phyloP scores from a whole-genome alignment of 306 rosid genomes.

The Quercus cerris region DNA sequence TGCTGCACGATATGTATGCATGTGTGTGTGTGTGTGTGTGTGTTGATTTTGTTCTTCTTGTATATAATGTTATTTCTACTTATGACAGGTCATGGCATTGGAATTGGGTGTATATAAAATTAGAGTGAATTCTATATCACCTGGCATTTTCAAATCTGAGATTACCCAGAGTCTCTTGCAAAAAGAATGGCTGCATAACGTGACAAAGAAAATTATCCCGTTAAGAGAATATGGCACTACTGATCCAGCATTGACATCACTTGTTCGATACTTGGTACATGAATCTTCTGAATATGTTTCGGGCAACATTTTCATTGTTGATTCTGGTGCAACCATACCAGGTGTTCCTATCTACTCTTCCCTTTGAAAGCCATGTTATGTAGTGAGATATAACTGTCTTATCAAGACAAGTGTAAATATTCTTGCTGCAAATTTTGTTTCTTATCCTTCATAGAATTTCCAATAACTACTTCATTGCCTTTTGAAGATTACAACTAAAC shows the following conservation, averaged over 20 bases:
- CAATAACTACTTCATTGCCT: too few species aligned
- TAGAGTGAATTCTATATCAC: constrained; percentile 73
- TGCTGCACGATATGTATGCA: too few species aligned
- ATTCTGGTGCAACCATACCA: constrained; percentile 58
- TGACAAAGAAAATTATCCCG: constrained; percentile 53
- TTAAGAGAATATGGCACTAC: constrained; percentile 46
- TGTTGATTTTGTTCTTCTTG: too few species aligned
- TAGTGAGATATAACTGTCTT: too few species aligned
- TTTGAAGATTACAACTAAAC: too few species aligned
- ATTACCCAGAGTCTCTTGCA: constrained; percentile 57
- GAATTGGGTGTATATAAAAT: constrained; percentile 68
- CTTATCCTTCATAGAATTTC: too few species aligned
- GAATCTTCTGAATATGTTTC: constrained; percentile 67
- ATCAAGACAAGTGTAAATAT: too few species aligned
- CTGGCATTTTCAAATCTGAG: constrained; percentile 79
- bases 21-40: too few species aligned
- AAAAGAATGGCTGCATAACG: constrained; percentile 60
- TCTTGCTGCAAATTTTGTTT: too few species aligned
- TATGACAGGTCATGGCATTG: constrained; percentile 65
- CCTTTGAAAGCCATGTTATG: too few species aligned
- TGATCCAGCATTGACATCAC: constrained; percentile 74
- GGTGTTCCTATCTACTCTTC: constrained; percentile 54
- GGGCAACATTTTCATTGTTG: constrained; percentile 57
- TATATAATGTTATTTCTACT: background rate
- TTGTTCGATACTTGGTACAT: constrained; percentile 63